phyloP scores from a whole-genome alignment of 371 early-diverging fungal species.

The Polyrhizophydium stewartii region DNA sequence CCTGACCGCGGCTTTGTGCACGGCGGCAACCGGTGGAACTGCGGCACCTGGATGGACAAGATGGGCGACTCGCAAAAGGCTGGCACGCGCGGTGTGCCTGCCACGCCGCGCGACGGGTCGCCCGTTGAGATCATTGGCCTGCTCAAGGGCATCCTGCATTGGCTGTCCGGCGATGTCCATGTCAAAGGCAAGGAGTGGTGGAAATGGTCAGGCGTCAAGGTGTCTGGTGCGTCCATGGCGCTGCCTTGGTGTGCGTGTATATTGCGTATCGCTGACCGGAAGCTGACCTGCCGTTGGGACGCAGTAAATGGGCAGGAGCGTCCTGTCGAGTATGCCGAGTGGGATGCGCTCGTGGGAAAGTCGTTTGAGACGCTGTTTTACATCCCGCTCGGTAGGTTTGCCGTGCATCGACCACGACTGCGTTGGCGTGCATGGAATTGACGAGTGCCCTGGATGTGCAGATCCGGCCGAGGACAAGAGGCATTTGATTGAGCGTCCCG shows the following conservation, averaged over 20 bases:
- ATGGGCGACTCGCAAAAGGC: conserved; percentile 96
- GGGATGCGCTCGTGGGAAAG: conserved; percentile 73
- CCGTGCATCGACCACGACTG: no score
- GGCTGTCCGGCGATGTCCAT: conserved; percentile 46
- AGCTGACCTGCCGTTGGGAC: background rate
- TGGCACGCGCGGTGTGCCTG: conserved; percentile 83
- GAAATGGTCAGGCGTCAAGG: conserved; percentile 27
- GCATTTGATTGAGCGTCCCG: conserved; percentile 54
- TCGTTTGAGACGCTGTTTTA: conserved; percentile 88
- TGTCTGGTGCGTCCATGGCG: conserved; percentile 14
- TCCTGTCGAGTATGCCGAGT: conserved; percentile 56
- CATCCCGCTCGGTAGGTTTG: conserved; percentile 70
- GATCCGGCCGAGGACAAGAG: conserved; percentile 52
- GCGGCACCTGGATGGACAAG: conserved; percentile 99
- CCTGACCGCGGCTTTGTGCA: conserved; percentile 69
- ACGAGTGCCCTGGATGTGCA: no score
- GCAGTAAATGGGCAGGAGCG: conserved; percentile 8
- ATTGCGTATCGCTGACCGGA: no score
- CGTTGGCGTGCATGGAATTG: no score
- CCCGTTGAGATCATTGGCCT: conserved; percentile 89
- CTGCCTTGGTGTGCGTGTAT: conserved; percentile 2
- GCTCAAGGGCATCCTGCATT: conserved; percentile 75
- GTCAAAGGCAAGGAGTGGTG: conserved; percentile 12
- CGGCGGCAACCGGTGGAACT: conserved; percentile 92
- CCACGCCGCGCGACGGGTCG: conserved; percentile 93